These are phyloP conservation scores for Eucalyptus sp. DNA, from an alignment of 345 rosid genomes.

Conservation along the genomic window DNA sequence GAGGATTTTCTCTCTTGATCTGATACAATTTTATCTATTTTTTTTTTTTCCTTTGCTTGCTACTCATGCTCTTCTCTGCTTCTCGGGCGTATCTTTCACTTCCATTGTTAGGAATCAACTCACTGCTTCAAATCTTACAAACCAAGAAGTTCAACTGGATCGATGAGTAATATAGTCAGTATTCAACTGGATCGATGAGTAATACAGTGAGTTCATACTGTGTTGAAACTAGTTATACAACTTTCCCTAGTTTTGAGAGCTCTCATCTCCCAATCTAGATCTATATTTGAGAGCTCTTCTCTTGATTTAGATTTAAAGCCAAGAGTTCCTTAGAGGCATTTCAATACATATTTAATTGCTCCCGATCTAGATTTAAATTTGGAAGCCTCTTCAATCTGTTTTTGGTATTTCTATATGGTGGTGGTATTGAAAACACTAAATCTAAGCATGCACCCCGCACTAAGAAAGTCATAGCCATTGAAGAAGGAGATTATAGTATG, in stretches of 20 bases:
- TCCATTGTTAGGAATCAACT: neutral
- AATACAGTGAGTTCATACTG: neutral
- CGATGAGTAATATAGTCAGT: too few relatives aligned
- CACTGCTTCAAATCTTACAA: neutral
- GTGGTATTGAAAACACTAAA: too few relatives aligned
- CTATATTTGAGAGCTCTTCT: neutral
- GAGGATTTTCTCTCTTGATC: too few relatives aligned
- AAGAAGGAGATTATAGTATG: too few relatives aligned
- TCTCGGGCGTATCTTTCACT: neutral
- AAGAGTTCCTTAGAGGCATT: neutral
- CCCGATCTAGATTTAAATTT: neutral
- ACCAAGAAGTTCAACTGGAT: neutral
- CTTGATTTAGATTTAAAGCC: neutral
- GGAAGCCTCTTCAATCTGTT: neutral
- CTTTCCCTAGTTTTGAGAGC: neutral
- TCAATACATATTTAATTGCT: neutral
- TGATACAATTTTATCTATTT: neutral
- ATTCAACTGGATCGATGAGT: too few relatives aligned
- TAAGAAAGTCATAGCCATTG: neutral
- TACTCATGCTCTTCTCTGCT: neutral
- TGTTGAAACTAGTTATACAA: neutral
- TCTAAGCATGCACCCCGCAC: neutral
- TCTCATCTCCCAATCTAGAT: too few relatives aligned
- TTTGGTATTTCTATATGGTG: too few relatives aligned
- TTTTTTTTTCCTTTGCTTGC: neutral